Base-by-base conservation (phyloP, 129 eudicot species). In the Heracleum sosnowskyi region DNA sequence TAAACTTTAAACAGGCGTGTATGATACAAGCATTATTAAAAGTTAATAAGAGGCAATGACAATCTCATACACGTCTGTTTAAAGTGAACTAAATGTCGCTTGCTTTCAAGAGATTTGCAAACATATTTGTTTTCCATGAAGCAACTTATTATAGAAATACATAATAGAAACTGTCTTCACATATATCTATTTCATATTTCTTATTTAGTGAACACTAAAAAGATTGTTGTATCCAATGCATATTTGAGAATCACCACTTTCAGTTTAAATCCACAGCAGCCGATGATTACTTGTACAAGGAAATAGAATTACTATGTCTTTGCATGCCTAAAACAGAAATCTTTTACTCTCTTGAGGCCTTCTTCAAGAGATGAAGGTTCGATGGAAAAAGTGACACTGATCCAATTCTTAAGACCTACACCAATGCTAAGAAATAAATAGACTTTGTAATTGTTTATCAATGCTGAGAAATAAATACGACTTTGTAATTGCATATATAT, bases 321-420 rank as follows among this genome's bases (percentile, higher is more conserved):
- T 73, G 93, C 89, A 78, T 93, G 95, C 79, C 98, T 89, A 74
- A 76, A 63, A 34, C 78, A 87, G 81, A 93, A 93, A 33, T 88
- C 84, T 73, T 86, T 89, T 36, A 93, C 66, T 82, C 98, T 89
- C 24, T 69, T 79, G 4, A 93, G 75, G 72, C 93, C 98, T 62
- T 93, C 98, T 76, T 53, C 82, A 39, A 93, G 95, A 70, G 77
- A 81, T 8, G 96, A 82, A 66, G 88, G 91, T 84, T 93, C 98
- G 11, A 86, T 80, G 12, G 97, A 92, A 76, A 83, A 93, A 36
- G 95, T 91, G 49, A 93, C 76, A 15, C 97, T 86, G 6, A 93
- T 86, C 97, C 97, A 93, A 68, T 93, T 87, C 82, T 91, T 85
- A 40, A 86, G 85, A 46, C 98, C 98, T 39, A 93, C 90, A 24